These are phyloP conservation scores for Zygosaccharomyces pseudobailii DNA, from an alignment of 1,139 yeast genomes.

Conservation along the genomic window DNA sequence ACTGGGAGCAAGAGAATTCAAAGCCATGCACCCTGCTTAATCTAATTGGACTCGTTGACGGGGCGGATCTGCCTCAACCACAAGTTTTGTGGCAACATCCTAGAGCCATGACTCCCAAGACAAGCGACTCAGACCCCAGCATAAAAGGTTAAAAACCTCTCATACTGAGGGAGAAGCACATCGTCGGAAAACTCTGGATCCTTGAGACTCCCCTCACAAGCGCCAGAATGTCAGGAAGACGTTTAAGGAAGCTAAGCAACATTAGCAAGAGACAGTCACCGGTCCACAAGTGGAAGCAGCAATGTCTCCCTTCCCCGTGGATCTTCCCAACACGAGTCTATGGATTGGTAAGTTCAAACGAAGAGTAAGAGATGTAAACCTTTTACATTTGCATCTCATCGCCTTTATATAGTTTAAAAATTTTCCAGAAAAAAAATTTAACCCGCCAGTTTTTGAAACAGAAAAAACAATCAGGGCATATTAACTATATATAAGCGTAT, in stretches of 20 bases:
- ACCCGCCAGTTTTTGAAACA: not conserved
- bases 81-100: slow-evolving; percentile 34
- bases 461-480: not conserved
- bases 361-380: not conserved
- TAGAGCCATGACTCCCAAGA: slow-evolving; percentile 26
- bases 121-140: slow-evolving; percentile 50
- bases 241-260: slow-evolving; percentile 29
- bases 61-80: slow-evolving; percentile 69
- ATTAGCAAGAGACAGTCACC: slow-evolving; percentile 30
- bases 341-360: slow-evolving; percentile 20
- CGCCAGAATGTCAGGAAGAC: slow-evolving; percentile 60
- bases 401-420: slow-evolving; percentile 1
- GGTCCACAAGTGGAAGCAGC: slow-evolving; percentile 22
- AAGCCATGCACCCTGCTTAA: slow-evolving; percentile 47
- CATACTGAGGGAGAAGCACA: slow-evolving; percentile 39
- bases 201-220: slow-evolving; percentile 51
- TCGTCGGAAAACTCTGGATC: slow-evolving; percentile 18
- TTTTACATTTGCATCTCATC: not conserved
- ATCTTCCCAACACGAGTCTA: slow-evolving; percentile 47
- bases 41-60: slow-evolving; percentile 75
- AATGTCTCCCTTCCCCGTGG: slow-evolving; percentile 24
- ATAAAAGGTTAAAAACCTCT: slow-evolving; percentile 35
- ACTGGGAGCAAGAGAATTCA: slow-evolving; percentile 53
- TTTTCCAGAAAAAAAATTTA: slow-evolving; percentile 1
- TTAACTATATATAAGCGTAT: not conserved